Evolutionary conservation across 2,329 filamentous ascomycete genomes (phyloP), one percentile per base, ranked within the genome.

Genomic region (Coniochaeta sp.): DNA sequence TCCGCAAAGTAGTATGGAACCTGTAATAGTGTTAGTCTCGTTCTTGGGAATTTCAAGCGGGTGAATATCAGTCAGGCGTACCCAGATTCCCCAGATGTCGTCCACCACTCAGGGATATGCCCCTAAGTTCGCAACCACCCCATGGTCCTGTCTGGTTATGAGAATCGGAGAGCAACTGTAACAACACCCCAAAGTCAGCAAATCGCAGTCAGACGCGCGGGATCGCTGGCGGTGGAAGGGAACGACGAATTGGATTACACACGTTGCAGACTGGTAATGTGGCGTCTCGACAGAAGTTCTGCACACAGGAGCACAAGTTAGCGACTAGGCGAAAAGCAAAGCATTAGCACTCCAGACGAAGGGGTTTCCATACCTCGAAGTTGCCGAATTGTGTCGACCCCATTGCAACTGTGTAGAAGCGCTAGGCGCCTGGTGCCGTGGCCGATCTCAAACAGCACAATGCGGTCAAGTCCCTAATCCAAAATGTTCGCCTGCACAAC

Each of bases 231-330:
- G 40, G 16, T n/a, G 17, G 19, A 44, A 7, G 3, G 40, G 40
- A 44, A 44, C 17, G 3, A 28, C 10, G 54, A 38, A 4, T 19
- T 10, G 32, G 22, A 17, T 19, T 59, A 83, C 88, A 69, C 82
- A 93, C 89, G 82, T 93, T 93, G 81, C 90, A 95, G 68, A 93
- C 80, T 59, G 90, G 90, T 68, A 93, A 80, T 61, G 89, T 93
- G 68, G 90, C 90, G 77, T 93, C 89, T 72, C 84, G 88, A 81
- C 90, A 95, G 73, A 95, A 93, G 71, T 89, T 78, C 89, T 93
- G 70, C 57, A 34, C 19, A 54, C 55, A 10, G 14, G 1, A 40
- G 54, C 50, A 9, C 16, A 22, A 24, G 54, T 65, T 56, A 63
- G 61, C 44, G n/a, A 26, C n/a, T 22, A 36, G 22, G 70, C 61